Base-by-base conservation (phyloP, 2,329 filamentous ascomycete genomes). In the Penicillium crustosum region DNA sequence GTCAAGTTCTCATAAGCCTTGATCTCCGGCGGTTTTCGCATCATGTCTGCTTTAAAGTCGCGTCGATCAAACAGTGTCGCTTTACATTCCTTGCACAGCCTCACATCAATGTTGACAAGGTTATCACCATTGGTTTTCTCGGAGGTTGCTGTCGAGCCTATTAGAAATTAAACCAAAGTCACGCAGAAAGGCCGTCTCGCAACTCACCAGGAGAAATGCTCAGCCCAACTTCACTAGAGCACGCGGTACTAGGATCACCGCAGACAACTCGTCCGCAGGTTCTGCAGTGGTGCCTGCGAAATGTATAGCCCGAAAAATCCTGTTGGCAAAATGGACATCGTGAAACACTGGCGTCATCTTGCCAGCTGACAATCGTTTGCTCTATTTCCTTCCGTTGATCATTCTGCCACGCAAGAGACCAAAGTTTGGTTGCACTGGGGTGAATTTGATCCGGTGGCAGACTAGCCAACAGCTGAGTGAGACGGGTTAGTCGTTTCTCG, bases 241-340 rank as follows among this genome's bases (percentile, higher is more conserved):
- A 99, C 4, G 77, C 86, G 0, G 94, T 99, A 57, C 85, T 83
- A 0, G 85, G 85, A 74, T 99, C 94, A 13, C 91, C 91, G 71
- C 94, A 99, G 0, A 99, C 91, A 0, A 99, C 92, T 43, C 89
- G 86, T 4, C 94, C 94, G 68, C 94, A 99, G 75, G 96, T 88
- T 54, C 94, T 86, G 75, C 94, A 99, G 75, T 99, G 94, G 73
- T 97, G 94, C 65, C 94, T 82, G 67, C 94, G 86, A 69, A 97
- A 96, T 1, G 91, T 90, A 83, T 96, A 97, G 15, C 88, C 89
- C 0, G 91, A 89, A 74, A 99, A 99, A 56, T 96, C 91, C 68
- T 99, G 94, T 70, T 96, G 90, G 68, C 94, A 99, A 70, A 96
- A 96, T 0, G 94, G 94, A 70, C 94, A 99, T 62, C 87, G 87